These are phyloP conservation scores for Eutrema japonicum DNA, from an alignment of 345 rosid genomes.

Conservation along the genomic window DNA sequence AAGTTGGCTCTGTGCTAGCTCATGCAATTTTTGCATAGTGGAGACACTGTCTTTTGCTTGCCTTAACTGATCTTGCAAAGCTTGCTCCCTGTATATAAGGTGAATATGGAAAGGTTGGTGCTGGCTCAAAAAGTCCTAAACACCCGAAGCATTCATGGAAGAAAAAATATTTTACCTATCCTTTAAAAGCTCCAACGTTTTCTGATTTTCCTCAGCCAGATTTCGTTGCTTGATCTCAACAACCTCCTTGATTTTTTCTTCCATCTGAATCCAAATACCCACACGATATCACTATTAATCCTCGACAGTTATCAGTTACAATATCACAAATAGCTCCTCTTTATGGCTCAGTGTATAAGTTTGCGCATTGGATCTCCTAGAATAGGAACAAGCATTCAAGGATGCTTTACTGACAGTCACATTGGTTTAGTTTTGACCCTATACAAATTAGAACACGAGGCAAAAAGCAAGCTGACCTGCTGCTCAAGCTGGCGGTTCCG, in stretches of 20 bases:
- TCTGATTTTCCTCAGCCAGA: slow-evolving; percentile 98
- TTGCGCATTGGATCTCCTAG: slow-evolving; percentile 5
- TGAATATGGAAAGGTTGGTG: slow-evolving; percentile 17
- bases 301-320: neutral
- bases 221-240: slow-evolving; percentile 97
- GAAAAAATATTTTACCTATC: slow-evolving; percentile 60
- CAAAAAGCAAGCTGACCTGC: slow-evolving; percentile 61
- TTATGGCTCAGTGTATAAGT: slow-evolving; percentile 3
- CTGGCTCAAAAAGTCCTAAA: slow-evolving; percentile 19
- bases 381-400: slow-evolving; percentile 20
- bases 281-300: slow-evolving; percentile 8
- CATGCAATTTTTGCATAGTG: slow-evolving; percentile 95
- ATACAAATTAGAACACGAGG: slow-evolving; percentile 8
- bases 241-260: slow-evolving; percentile 97
- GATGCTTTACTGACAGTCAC: slow-evolving; percentile 23
- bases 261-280: slow-evolving; percentile 65
- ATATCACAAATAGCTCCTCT: slow-evolving; percentile 19
- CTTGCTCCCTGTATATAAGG: slow-evolving; percentile 71
- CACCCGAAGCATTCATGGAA: slow-evolving; percentile 16
- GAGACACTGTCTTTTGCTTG: slow-evolving; percentile 95
- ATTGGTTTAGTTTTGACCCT: slow-evolving; percentile 15
- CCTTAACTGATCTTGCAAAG: slow-evolving; percentile 94
- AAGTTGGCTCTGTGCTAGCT: slow-evolving; percentile 96
- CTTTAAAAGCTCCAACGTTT: slow-evolving; percentile 86
- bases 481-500: slow-evolving; percentile 97